These are phyloP conservation scores for Chrysanthemum makinoi DNA, from an alignment of 129 eudicot genomes.

Conservation along the genomic window DNA sequence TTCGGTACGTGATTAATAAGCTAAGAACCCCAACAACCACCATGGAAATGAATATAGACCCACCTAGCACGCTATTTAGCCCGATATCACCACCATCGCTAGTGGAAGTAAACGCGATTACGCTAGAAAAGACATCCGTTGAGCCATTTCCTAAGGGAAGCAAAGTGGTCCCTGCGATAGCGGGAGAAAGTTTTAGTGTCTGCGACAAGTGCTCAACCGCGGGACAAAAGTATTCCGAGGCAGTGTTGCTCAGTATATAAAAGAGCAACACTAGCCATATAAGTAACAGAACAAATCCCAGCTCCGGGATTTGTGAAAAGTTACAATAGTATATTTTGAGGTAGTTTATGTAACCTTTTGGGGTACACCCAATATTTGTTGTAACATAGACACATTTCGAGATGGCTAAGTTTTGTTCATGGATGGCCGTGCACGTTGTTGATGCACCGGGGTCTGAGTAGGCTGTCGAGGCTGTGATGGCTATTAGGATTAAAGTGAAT, in stretches of 20 bases:
- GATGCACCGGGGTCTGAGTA: slow-evolving; percentile 13
- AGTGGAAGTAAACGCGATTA: slow-evolving; percentile 52
- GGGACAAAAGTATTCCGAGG: slow-evolving; percentile 64
- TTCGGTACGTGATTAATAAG: slow-evolving; percentile 30
- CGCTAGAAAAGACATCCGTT: slow-evolving; percentile 55
- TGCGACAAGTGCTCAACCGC: slow-evolving; percentile 51
- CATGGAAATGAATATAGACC: slow-evolving; percentile 57
- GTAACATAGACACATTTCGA: slow-evolving; percentile 46
- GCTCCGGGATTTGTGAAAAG: slow-evolving; percentile 26
- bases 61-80: slow-evolving; percentile 64
- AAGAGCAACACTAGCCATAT: slow-evolving; percentile 59
- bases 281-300: slow-evolving; percentile 43
- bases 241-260: slow-evolving; percentile 54
- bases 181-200: slow-evolving; percentile 50
- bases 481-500: neutral
- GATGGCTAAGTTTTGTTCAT: slow-evolving; percentile 24
- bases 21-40: slow-evolving; percentile 58
- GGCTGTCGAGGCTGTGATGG: slow-evolving; percentile 8
- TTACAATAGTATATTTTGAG: slow-evolving; percentile 54
- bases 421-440: slow-evolving; percentile 33
- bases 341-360: slow-evolving; percentile 60
- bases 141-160: slow-evolving; percentile 77
- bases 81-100: slow-evolving; percentile 55
- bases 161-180: slow-evolving; percentile 70
- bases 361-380: slow-evolving; percentile 35